These are phyloP conservation scores for Entophlyctis luteolus DNA, from an alignment of 192 early-diverging fungal genomes.

Conservation along the genomic window DNA sequence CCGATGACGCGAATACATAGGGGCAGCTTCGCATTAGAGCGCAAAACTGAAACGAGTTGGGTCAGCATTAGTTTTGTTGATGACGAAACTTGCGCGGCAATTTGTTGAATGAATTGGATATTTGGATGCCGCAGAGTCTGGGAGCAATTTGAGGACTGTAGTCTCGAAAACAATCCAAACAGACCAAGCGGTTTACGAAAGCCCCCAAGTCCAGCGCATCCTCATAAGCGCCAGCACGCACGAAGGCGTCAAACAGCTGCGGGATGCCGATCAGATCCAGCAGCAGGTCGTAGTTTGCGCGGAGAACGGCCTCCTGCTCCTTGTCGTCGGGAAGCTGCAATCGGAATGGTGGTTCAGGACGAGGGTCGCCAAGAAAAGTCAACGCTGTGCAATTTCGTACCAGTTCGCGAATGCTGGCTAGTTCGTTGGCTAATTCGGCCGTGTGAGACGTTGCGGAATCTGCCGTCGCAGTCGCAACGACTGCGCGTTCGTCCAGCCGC, in stretches of 20 bases:
- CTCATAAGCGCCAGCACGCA: conserved; percentile 75
- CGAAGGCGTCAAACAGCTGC: conserved; percentile 74
- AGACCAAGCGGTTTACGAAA: conserved; percentile 56
- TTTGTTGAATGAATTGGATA: conserved; percentile 51
- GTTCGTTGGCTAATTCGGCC: not conserved
- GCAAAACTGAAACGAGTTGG: conserved; percentile 65
- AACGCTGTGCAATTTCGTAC: conserved; percentile 48
- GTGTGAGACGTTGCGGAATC: not conserved
- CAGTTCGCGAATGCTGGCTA: conserved; percentile 26
- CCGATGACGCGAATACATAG: conserved; percentile 73
- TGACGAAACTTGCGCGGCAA: conserved; percentile 60
- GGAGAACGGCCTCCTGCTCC: conserved; percentile 4
- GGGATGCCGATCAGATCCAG: conserved; percentile 76
- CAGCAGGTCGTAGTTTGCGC: conserved; percentile 38
- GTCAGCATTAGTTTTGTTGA: conserved; percentile 55
- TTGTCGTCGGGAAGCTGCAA: conserved; percentile 14
- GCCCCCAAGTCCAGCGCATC: conserved; percentile 77
- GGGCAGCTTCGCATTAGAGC: conserved; percentile 70
- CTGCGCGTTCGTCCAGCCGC: conserved; percentile 6
- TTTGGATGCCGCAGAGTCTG: conserved; percentile 49
- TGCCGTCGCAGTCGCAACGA: not conserved
- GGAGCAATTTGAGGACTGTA: not conserved
- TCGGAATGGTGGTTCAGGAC: not conserved
- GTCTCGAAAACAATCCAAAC: not conserved
- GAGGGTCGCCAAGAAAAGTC: conserved; percentile 48